Base-by-base conservation (phyloP, 2,329 filamentous ascomycete genomes). In the Fusarium sp. region DNA sequence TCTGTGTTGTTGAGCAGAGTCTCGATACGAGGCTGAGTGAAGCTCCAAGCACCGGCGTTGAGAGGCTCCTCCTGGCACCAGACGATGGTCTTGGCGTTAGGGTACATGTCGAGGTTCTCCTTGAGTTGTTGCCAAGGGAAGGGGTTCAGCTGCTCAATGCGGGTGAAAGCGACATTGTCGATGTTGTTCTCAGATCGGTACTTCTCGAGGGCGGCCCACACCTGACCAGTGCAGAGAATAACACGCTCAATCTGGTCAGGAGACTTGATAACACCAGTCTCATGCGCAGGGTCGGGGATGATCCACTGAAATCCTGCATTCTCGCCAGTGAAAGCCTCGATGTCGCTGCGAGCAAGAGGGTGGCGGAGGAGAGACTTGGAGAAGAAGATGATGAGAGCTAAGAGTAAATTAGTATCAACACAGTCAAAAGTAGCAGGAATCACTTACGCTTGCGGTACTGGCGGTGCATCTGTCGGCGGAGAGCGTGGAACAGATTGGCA, bases 41-140 rank as follows among this genome's bases (percentile, higher is more conserved):
- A 98, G 79, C 90, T 94, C 96, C 96, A 99, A 48, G 93, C 93
- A 81, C 96, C 96, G 11, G 96, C 96, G 80, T 99, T 99, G 64
- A 99, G 89, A 31, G 96, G 96, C 85, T 99, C 96, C 81, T 99
- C 96, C 83, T 99, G 96, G 74, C 89, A 91, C 94, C 94, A 99
- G 69, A 99, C 94, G 73, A 99, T 94, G 70, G 94, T 95, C 88
- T 98, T 93, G 75, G 95, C 95, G 81, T 99, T 99, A 79, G 94
- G 93, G 86, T 99, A 99, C 81, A 85, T 89, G 85, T 99, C 95
- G 57, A 99, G 88, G 85, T 98, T 98, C 81, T 98, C 95, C 85
- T 92, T 93, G 58, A 99, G 89, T 82, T 96, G 94, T 76, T 94
- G 90, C 95, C 96, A 99, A 53, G 96, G 96, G 93, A 99, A 99